Evolutionary conservation across 306 rosid species (phyloP).

Genomic region (Sindora glabra): DNA sequence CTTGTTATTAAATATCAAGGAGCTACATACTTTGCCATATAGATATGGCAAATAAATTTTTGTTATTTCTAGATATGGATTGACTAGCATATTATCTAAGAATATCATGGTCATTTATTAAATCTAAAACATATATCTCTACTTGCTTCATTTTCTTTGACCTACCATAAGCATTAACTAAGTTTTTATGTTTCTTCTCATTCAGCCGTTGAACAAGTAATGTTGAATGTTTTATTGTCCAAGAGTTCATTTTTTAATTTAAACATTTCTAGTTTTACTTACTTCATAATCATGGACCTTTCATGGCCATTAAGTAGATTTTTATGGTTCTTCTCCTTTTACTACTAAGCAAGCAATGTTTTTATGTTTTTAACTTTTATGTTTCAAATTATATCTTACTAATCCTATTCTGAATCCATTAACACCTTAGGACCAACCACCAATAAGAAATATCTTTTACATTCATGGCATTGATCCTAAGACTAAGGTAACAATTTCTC

Average conservation of each 20-base stretch:
- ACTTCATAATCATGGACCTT: neutral
- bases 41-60: neutral
- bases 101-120: neutral
- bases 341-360: constrained; percentile 6
- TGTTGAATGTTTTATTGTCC: constrained; percentile 17
- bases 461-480: constrained; percentile 73
- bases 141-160: neutral
- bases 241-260: too few species aligned
- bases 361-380: constrained; percentile 14
- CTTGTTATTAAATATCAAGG: neutral
- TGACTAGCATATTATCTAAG: neutral
- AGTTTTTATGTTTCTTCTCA: neutral
- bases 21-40: neutral
- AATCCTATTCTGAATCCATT: constrained; percentile 92
- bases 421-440: constrained; percentile 98
- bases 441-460: constrained; percentile 81
- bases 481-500: constrained; percentile 68
- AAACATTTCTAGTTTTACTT: constrained; percentile 34
- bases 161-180: neutral
- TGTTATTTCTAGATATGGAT: too few species aligned
- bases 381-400: constrained; percentile 67
- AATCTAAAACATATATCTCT: neutral
- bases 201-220: constrained; percentile 11
- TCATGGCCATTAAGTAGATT: neutral
- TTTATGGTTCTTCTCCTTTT: constrained; percentile 1